phyloP scores from a whole-genome alignment of 1,284 basidiomycete genomes.

The Pseudozyma sp. region DNA sequence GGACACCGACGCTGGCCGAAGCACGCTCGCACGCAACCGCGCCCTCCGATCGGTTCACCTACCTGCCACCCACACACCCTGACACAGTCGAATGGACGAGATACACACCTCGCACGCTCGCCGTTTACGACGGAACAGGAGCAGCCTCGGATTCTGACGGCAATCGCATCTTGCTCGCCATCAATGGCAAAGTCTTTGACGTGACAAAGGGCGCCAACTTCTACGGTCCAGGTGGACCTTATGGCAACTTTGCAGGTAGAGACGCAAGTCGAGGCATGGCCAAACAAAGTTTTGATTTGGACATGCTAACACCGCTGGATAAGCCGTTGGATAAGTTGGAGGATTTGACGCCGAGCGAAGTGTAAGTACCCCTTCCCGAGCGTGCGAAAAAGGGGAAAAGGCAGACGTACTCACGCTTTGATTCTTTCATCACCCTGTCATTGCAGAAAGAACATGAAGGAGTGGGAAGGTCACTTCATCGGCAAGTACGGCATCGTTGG shows the following conservation, averaged over 20 bases:
- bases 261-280: slow-evolving; percentile 96
- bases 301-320: slow-evolving; percentile 88
- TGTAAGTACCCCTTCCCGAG: slow-evolving; percentile 73
- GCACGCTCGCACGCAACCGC: slow-evolving; percentile 42
- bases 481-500: slow-evolving; percentile 66
- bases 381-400: neutral
- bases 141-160: slow-evolving; percentile 18
- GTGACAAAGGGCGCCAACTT: slow-evolving; percentile 87
- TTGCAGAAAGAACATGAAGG: slow-evolving; percentile 58
- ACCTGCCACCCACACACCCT: slow-evolving; percentile 58
- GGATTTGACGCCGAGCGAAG: slow-evolving; percentile 82
- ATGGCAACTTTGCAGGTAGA: slow-evolving; percentile 94
- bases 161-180: slow-evolving; percentile 82
- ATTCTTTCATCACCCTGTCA: neutral
- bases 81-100: slow-evolving; percentile 56
- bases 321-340: slow-evolving; percentile 84
- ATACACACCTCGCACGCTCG: slow-evolving; percentile 66
- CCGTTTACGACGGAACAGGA: slow-evolving; percentile 62
- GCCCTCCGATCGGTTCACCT: slow-evolving; percentile 50
- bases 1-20: slow-evolving; percentile 40
- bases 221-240: slow-evolving; percentile 94
- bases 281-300: slow-evolving; percentile 91
- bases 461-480: slow-evolving; percentile 63
- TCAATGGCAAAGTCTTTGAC: slow-evolving; percentile 88
- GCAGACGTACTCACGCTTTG: neutral